phyloP scores from a whole-genome alignment of 805 yeast genomes.

The Starmerella sp. region DNA sequence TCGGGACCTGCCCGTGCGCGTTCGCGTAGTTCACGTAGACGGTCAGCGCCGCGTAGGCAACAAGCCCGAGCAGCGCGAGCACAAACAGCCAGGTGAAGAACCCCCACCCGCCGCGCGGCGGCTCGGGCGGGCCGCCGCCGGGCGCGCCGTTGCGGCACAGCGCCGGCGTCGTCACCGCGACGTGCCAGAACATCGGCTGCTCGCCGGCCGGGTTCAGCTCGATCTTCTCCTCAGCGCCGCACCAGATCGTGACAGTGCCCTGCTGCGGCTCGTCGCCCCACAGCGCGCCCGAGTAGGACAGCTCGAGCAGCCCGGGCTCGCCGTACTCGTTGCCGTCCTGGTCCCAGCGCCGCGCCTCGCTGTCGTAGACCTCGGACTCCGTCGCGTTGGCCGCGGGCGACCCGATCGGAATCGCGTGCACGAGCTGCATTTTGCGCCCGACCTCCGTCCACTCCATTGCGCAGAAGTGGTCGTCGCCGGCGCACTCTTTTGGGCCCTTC shows the following conservation, averaged over 20 bases:
- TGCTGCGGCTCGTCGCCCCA: slow-evolving; percentile 55
- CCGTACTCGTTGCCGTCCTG: slow-evolving; percentile 12
- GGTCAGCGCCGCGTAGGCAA: slow-evolving; percentile 59
- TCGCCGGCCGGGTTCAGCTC: not conserved
- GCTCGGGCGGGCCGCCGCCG: not conserved
- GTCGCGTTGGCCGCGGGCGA: slow-evolving; percentile 18
- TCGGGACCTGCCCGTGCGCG: slow-evolving; percentile 50
- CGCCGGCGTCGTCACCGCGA: slow-evolving; percentile 22
- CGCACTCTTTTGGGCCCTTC: slow-evolving; percentile 38
- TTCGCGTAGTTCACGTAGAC: slow-evolving; percentile 68
- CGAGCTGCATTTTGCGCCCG: slow-evolving; percentile 39
- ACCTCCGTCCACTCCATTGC: slow-evolving; percentile 50
- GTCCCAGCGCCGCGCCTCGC: slow-evolving; percentile 11
- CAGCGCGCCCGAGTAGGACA: slow-evolving; percentile 38
- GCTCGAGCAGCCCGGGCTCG: not conserved
- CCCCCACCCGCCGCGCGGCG: slow-evolving; percentile 40
- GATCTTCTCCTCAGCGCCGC: slow-evolving; percentile 9
- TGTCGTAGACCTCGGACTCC: not conserved
- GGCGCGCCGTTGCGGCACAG: slow-evolving; percentile 13
- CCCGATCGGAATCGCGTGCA: slow-evolving; percentile 48
- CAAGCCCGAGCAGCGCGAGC: slow-evolving; percentile 55
- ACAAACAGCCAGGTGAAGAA: slow-evolving; percentile 76
- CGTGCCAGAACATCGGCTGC: not conserved
- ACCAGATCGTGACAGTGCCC: slow-evolving; percentile 21
- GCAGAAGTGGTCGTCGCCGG: slow-evolving; percentile 64